Evolutionary conservation across 2,329 filamentous ascomycete genomes (phyloP), one percentile per base, ranked within the genome.

Genomic region (Colletotrichum chrysophilum): DNA sequence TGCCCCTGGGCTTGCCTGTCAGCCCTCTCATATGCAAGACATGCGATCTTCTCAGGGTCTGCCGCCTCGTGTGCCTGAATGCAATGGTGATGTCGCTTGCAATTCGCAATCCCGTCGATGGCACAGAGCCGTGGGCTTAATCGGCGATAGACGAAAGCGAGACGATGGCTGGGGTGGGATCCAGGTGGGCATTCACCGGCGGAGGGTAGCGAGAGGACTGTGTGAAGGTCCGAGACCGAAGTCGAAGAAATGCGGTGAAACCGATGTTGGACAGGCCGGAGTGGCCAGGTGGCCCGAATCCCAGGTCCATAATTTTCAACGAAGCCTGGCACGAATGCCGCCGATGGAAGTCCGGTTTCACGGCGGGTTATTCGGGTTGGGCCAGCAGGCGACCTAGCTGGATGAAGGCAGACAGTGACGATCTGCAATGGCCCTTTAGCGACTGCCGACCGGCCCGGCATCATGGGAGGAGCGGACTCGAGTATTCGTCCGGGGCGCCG

Each of bases 391-490:
- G 38, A 52, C 16, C 43, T 68, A 48, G 26, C 38, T 75, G 55
- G 30, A 67, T 21, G 43, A 21, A 75, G 69, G 69, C 32, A 30
- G 61, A 62, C 14, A 34, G n/a, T 43, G 55, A 38, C 69, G 38
- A 72, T 75, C 38, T 36, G 43, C 43, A 52, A 52, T 13, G n/a
- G 43, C 5, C n/a, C 62, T 16, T 62, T 24, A 30, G 28, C 36
- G 21, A 55, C 32, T 71, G 55, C 62, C 62, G 56, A 30, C 69
- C 73, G 73, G 69, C 62, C 36, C 69, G 62, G 69, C 56, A 73
- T 75, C 70, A 68, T 61, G 62, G 70, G 38, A 30, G 14, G 18
- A 56, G 69, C 73, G 73, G 73, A 65, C 62, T 73, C 61, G 36
- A 16, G 30, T 48, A 68, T 52, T 66, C 21, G 30, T 61, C 73